Evolutionary conservation across 495 filamentous ascomycete genomes (phyloP), one percentile per base, ranked within the genome.

Genomic region (Aspergillus bertholletiae): DNA sequence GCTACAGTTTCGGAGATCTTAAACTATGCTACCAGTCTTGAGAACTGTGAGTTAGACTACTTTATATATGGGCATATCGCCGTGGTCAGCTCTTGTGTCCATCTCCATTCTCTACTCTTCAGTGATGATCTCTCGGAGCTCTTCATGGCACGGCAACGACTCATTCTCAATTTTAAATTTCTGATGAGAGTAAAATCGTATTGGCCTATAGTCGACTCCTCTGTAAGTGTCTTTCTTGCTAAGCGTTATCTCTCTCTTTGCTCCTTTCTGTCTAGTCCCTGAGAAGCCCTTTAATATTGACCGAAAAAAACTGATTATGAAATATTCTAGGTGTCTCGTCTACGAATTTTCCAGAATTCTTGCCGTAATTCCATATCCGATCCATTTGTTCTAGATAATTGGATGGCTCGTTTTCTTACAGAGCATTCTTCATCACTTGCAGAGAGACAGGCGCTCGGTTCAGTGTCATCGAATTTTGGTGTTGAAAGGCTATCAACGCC

Each of bases 381-480:
- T 40, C 53, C 63, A 5, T 66, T 66, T 46, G 55, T 53, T 5
- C 37, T 63, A 5, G 63, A 66, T 43, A 63, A 62, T 24, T 66
- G 63, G 63, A 66, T 66, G 63, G 60, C 57, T 13, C 63, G 63
- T 1, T 66, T 66, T 41, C 46, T 66, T 11, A 66, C 59, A 1
- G 60, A 66, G 30, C 60, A 62, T 43, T 55, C 59, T 11, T 66
- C 63, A 11, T 18, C 28, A 3, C 50, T 58, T 37, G 50, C 51
- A 6, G 55, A 58, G 21, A 44, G 48, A 43, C 57, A 47, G 34
- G 28, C 22, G 39, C 30, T 44, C n/a, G n/a, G n/a, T 34, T 12
- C 28, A 34, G 6, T 8, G 26, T 18, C 46, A 20, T 3, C 7
- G 21, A 18, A 18, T 37, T 7, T 23, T 15, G 6, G 27, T 26